Evolutionary conservation across 2,329 filamentous ascomycete genomes (phyloP).

Genomic region (Fusarium incarnatum): DNA sequence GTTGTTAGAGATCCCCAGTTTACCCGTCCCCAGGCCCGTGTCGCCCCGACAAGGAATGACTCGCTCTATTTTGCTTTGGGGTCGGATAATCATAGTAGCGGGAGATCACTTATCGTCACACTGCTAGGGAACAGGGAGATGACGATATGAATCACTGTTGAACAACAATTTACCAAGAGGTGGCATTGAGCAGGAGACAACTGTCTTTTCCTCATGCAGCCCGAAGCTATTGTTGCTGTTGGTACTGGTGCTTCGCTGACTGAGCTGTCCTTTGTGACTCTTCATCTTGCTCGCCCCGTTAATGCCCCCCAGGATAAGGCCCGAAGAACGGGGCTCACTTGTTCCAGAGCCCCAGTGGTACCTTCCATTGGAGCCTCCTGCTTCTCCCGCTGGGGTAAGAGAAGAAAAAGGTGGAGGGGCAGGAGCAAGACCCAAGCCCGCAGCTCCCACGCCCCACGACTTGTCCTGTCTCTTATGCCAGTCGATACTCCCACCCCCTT

Average conservation of each 20-base stretch:
- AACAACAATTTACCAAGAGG: neutral
- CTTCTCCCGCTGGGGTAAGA: slow-evolving; percentile 47
- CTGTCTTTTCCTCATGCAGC: slow-evolving; percentile 14
- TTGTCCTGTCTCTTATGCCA: slow-evolving; percentile 23
- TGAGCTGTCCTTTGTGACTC: slow-evolving; percentile 34
- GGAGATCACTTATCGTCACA: slow-evolving; percentile 36
- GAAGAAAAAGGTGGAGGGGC: slow-evolving; percentile 41
- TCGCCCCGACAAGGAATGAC: slow-evolving; percentile 39
- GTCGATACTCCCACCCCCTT: slow-evolving; percentile 20
- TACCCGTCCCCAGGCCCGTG: slow-evolving; percentile 32
- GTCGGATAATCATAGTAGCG: slow-evolving; percentile 28
- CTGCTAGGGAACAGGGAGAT: slow-evolving; percentile 6
- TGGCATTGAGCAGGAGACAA: slow-evolving; percentile 20
- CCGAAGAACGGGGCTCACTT: slow-evolving; percentile 43
- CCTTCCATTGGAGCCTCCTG: slow-evolving; percentile 45
- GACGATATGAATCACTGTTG: slow-evolving; percentile 3
- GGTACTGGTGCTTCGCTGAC: slow-evolving; percentile 17
- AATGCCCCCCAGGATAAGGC: slow-evolving; percentile 40
- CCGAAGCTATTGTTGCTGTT: neutral
- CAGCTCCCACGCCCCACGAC: slow-evolving; percentile 35
- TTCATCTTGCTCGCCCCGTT: slow-evolving; percentile 36
- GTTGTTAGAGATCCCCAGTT: slow-evolving; percentile 34
- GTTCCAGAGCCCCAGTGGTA: slow-evolving; percentile 39
- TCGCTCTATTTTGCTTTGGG: slow-evolving; percentile 38
- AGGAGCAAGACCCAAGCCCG: slow-evolving; percentile 28